These are phyloP conservation scores for Lentinula novae-zelandiae DNA, from an alignment of 1,284 basidiomycete genomes.

Conservation along the genomic window DNA sequence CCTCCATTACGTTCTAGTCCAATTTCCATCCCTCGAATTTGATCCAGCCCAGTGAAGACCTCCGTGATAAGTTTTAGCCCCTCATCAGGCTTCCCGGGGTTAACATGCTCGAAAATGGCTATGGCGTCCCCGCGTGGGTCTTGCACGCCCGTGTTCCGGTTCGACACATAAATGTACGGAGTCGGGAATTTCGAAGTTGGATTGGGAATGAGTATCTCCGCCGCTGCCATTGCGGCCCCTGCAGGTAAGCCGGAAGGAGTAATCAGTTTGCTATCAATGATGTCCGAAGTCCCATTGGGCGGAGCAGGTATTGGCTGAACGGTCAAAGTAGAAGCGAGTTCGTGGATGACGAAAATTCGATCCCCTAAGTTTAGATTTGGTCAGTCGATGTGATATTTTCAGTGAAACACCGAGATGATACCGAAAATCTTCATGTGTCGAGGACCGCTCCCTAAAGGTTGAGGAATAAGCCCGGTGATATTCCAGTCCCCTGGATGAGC, in stretches of 20 bases:
- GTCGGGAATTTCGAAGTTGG: conserved; percentile 42
- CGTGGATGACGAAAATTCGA: conserved; percentile 60
- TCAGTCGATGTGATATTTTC: conserved; percentile 48
- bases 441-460: conserved; percentile 63
- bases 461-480: conserved; percentile 60
- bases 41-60: conserved; percentile 47
- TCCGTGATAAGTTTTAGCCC: conserved; percentile 40
- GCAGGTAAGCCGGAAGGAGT: conserved; percentile 47
- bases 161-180: conserved; percentile 65
- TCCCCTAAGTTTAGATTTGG: conserved; percentile 56
- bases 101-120: conserved; percentile 51
- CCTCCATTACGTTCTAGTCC: conserved; percentile 34
- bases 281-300: conserved; percentile 43
- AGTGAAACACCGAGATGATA: conserved; percentile 35
- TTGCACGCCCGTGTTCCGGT: conserved; percentile 54
- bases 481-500: conserved; percentile 34
- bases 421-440: conserved; percentile 56
- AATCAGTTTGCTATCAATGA: conserved; percentile 54
- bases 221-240: conserved; percentile 48
- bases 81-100: conserved; percentile 28
- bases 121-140: conserved; percentile 56
- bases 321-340: conserved; percentile 59
- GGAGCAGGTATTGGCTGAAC: conserved; percentile 53
- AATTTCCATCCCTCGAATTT: conserved; percentile 49
- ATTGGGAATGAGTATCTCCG: conserved; percentile 56